Conservation (phyloP, 176 grass and related monocot genomes). For the Chrysopogon serrulatus region DNA sequence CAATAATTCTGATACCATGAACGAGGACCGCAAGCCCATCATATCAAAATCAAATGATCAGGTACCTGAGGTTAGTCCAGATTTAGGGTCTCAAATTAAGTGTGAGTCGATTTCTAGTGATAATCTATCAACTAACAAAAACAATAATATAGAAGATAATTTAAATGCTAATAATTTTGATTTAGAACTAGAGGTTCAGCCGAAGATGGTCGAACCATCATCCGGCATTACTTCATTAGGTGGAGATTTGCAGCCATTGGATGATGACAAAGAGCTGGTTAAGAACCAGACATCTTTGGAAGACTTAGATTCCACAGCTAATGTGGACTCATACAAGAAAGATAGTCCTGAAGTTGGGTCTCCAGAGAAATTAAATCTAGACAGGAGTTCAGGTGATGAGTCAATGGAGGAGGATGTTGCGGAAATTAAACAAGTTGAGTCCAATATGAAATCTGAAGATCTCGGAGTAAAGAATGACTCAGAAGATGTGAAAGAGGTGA, state of each 20-base stretch:
- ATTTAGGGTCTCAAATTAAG: slow-evolving; percentile 91
- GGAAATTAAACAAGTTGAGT: slow-evolving; percentile 71
- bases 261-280: slow-evolving; percentile 81
- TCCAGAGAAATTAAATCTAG: slow-evolving; percentile 96
- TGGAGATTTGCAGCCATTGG: slow-evolving; percentile 63
- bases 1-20: slow-evolving; percentile 36
- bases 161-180: slow-evolving; percentile 99
- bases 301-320: slow-evolving; percentile 59
- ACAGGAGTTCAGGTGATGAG: slow-evolving; percentile 98
- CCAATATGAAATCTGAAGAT: slow-evolving; percentile 50
- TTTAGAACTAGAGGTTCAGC: slow-evolving; percentile 99
- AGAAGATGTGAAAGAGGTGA: slow-evolving; percentile 45
- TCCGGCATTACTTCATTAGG: slow-evolving; percentile 70
- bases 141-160: slow-evolving; percentile 92
- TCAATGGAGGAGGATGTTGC: slow-evolving; percentile 94
- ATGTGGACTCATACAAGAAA: slow-evolving; percentile 61
- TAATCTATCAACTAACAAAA: slow-evolving; percentile 89
- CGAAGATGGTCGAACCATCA: slow-evolving; percentile 79
- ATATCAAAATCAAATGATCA: slow-evolving; percentile 60
- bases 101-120: slow-evolving; percentile 91
- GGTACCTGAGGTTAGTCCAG: slow-evolving; percentile 89
- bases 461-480: slow-evolving; percentile 39
- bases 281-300: slow-evolving; percentile 73
- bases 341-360: slow-evolving; percentile 62
- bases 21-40: slow-evolving; percentile 42